These are phyloP conservation scores for Suillus ampliporus DNA, from an alignment of 768 basidiomycete genomes.

Conservation along the genomic window DNA sequence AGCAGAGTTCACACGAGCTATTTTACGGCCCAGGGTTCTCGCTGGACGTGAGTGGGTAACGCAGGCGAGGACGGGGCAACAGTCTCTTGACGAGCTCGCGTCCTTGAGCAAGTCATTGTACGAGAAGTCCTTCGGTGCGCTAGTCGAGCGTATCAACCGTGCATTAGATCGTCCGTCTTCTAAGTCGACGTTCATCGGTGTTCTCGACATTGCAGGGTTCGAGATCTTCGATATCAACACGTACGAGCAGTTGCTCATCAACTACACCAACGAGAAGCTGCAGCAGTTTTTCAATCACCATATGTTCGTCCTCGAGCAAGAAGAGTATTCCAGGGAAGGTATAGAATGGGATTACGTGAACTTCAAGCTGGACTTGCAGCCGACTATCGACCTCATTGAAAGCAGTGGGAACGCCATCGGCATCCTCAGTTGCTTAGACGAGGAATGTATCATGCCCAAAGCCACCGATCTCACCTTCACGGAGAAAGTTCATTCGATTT, in stretches of 20 bases:
- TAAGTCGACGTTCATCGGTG: constrained; percentile 95
- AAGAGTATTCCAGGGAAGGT: constrained; percentile 94
- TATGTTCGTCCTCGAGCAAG: constrained; percentile 99
- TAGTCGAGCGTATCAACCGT: constrained; percentile 94
- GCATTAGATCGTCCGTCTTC: constrained; percentile 93
- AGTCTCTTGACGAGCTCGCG: constrained; percentile 91
- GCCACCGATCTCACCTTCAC: constrained; percentile 95
- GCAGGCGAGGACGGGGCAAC: constrained; percentile 88
- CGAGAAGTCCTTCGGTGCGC: constrained; percentile 92
- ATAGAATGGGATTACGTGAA: constrained; percentile 99
- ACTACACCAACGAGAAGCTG: constrained; percentile 98
- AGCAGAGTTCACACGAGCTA: constrained; percentile 85
- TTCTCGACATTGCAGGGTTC: constrained; percentile 98
- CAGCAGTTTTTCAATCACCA: constrained; percentile 99
- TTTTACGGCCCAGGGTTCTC: constrained; percentile 87
- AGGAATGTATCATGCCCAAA: constrained; percentile 99
- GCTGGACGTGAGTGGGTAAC: constrained; percentile 98
- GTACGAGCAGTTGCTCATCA: constrained; percentile 98
- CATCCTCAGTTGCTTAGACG: constrained; percentile 91
- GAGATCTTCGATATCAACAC: constrained; percentile 95
- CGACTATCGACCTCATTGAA: constrained; percentile 98
- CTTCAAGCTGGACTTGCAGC: constrained; percentile 96
- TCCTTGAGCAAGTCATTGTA: constrained; percentile 95
- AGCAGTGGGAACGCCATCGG: constrained; percentile 76
- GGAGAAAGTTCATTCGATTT: constrained; percentile 84